Conservation (phyloP, 306 rosid genomes). For the Castanopsis chinensis region DNA sequence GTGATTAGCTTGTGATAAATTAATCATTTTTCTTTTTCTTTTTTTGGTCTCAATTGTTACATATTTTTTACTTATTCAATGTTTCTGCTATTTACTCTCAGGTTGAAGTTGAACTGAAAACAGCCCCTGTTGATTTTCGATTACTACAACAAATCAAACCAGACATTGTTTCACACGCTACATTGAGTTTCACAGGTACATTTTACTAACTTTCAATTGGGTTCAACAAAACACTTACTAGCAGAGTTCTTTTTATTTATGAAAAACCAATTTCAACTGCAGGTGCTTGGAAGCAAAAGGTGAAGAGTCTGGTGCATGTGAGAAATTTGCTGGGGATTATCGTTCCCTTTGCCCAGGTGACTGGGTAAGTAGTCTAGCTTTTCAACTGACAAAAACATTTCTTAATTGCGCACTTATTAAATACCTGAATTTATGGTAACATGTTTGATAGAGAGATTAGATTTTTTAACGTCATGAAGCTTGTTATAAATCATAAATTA, state of each 20-base stretch:
- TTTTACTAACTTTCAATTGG: constrained; percentile 23
- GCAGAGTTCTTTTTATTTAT: neutral
- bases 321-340: constrained; percentile 67
- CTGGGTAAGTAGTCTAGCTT: constrained; percentile 70
- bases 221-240: constrained; percentile 1
- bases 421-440: neutral
- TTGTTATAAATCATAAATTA: neutral
- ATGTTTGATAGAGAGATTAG: constrained; percentile 5
- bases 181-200: constrained; percentile 83
- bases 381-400: neutral
- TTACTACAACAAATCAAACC: constrained; percentile 91
- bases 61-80: neutral
- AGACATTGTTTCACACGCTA: constrained; percentile 91
- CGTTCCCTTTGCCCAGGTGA: constrained; percentile 94
- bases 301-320: constrained; percentile 68
- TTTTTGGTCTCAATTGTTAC: neutral
- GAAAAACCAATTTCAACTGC: constrained; percentile 28
- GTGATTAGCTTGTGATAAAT: neutral
- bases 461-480: neutral
- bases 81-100: constrained; percentile 33
- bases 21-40: neutral
- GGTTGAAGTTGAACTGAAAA: constrained; percentile 66
- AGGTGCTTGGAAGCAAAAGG: constrained; percentile 82
- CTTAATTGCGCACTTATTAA: constrained; percentile 9
- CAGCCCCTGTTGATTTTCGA: constrained; percentile 92